Base-by-base conservation (phyloP, 305 asterid genomes). In the Fraxinus paxiana region DNA sequence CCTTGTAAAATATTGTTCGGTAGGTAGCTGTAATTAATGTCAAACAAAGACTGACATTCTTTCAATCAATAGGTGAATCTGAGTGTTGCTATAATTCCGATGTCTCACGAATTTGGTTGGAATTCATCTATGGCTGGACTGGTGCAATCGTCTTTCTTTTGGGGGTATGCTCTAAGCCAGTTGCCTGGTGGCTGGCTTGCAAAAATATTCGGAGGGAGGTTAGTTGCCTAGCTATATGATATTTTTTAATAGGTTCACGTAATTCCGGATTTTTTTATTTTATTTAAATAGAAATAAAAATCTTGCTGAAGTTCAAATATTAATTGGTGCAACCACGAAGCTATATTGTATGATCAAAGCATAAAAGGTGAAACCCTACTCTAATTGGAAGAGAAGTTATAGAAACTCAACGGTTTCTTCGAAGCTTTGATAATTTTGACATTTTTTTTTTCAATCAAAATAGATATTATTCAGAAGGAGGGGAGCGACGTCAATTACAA, bases 161-260 rank as follows among this genome's bases (percentile, higher is more conserved):
- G 99, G 99, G 99, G 98, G 75, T 96, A 96, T 89, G 98, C 99
- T 15, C 85, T 96, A 63, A 96, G 99, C 86, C 99, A 96, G 88
- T 87, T 96, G 88, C 99, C 99, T 13, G 99, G 99, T 75, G 99
- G 99, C 43, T 96, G 98, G 99, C 94, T 94, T 81, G 88, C 99
- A 7, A 96, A 91, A 87, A 78, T 87, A 77, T 91, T 92, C 85
- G 99, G 99, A 80, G 99, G 99, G 87, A 94, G 99, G 99, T 96
- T 88, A 80, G 93, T 85, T 79, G 85, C 87, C 77, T 17, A 74
- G 38, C 75, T 81, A 37, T 56, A 43, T 17, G 3, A 73, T 67
- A 22, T 79, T 10, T 30, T 77, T 73, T 81, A 80, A 79, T 61
- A 17, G 77, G 69, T 78, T 75, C 73, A 2, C 30, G 69, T 22